Base-by-base conservation (phyloP, 1,139 yeast species). In the Kazachstania sp. region DNA sequence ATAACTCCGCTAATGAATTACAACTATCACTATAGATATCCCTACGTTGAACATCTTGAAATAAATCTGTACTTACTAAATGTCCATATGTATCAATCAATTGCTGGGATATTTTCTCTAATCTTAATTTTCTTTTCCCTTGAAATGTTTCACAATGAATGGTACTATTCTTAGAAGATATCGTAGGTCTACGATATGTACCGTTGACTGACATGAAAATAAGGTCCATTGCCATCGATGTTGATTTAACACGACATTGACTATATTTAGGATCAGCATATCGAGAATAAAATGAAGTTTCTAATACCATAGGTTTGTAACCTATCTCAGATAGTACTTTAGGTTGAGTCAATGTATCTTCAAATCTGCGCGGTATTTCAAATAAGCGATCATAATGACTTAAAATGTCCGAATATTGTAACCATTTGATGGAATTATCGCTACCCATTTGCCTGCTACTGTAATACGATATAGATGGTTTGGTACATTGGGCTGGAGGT, bases 361-460 rank as follows among this genome's bases (percentile, higher is more conserved):
- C 45, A 56, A 63, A 76, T 12, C 58, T 51, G 39, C 58, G 47
- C 52, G 78, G 79, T 1, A 75, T 60, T 36, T 65, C 67, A 52
- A 75, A 78, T 2, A 75, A 55, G 32, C 63, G 59, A 39, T 61
- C 60, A 70, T 71, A 69, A 3, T 58, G 54, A 49, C 73, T 73
- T 53, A 70, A 68, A 9, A 35, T 65, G 58, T 2, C 74, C 62
- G 52, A 67, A 43, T 56, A 73, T 68, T 58, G 45, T 48, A 51
- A 41, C 18, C 20, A n/a, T 36, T 36, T 13, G 5, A 13, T 20
- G 7, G 12, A 8, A 15, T 32, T 15, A 31, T 31, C 28, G 28
- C 8, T 7, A 23, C 8, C 28, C 5, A 23, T 23, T 23, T 9
- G 6, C 28, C 8, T 23, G 28, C 28, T 23, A 23, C 28, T 23